A percentile compares a stretch with the other conserved stretches of the same genome.
Evolutionary conservation across 345 rosid species (phyloP).

Genomic region (Chamaenerion angustifolium): DNA sequence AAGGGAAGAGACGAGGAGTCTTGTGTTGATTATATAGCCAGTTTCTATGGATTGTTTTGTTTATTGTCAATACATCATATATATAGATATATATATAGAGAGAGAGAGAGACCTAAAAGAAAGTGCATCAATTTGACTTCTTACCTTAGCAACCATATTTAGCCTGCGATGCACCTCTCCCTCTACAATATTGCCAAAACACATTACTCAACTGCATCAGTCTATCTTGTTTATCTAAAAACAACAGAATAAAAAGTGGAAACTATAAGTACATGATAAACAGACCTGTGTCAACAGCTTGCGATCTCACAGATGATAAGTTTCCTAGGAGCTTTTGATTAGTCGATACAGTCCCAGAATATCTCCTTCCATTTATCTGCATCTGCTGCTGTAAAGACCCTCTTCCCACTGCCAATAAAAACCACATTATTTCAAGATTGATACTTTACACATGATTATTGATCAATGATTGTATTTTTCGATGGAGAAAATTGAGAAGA

Average conservation of each 20-base stretch:
- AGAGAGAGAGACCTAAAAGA: not conserved
- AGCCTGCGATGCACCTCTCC: constrained; percentile 9
- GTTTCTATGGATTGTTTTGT: too few species aligned
- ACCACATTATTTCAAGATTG: not conserved
- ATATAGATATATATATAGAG: not conserved
- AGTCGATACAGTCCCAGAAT: constrained; percentile 22
- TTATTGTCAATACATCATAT: not conserved
- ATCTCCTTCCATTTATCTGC: constrained; percentile 35
- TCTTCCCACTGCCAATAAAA: constrained; percentile 34
- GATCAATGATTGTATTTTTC: too few species aligned
- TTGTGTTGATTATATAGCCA: too few species aligned
- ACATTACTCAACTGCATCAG: not conserved
- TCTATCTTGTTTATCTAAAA: too few species aligned
- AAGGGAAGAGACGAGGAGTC: too few species aligned
- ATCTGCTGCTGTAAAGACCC: constrained; percentile 40
- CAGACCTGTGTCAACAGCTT: constrained; percentile 35
- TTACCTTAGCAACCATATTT: constrained; percentile 10
- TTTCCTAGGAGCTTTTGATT: constrained; percentile 29
- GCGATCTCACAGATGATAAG: constrained; percentile 33
- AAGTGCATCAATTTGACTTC: not conserved
- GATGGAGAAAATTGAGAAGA: not conserved
- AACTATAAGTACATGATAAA: too few species aligned
- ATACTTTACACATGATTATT: too few species aligned
- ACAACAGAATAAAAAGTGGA: too few species aligned
- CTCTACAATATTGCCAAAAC: not conserved